These are phyloP conservation scores for Pouteria glomerata DNA, from an alignment of 148 eudicot species.

Conservation along the genomic window DNA sequence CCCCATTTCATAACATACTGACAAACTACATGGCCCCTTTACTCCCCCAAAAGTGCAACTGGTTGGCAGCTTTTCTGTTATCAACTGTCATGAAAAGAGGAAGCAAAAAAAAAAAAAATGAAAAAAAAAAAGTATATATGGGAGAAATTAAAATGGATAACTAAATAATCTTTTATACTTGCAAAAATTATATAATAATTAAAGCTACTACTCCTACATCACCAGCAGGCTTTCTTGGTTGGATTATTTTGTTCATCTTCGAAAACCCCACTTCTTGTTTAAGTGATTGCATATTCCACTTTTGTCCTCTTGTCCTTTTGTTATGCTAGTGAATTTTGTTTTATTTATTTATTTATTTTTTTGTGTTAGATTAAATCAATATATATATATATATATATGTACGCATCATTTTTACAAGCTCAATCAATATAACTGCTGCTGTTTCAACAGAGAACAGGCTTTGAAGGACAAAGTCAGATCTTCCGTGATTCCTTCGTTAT, in stretches of 20 bases:
- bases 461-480: conserved; percentile 7
- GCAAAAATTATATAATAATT: no score
- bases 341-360: no score
- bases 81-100: conserved; percentile 14
- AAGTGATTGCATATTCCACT: conserved; percentile 11
- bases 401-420: neutral
- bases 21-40: neutral
- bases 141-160: no score
- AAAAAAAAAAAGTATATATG: conserved; percentile 1
- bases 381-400: no score
- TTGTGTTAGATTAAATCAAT: no score
- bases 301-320: conserved; percentile 9
- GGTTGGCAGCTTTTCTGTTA: conserved; percentile 26
- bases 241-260: conserved; percentile 21
- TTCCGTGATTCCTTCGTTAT: conserved; percentile 9
- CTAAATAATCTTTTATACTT: no score
- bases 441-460: neutral
- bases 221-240: conserved; percentile 22
- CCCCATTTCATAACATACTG: conserved; percentile 17
- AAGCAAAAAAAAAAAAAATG: neutral
- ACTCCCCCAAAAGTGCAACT: conserved; percentile 12
- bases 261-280: conserved; percentile 18
- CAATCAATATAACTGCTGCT: neutral
- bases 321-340: neutral
- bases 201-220: no score